Conservation (phyloP, 2,329 filamentous ascomycete genomes). For the Rutstroemia sp. region DNA sequence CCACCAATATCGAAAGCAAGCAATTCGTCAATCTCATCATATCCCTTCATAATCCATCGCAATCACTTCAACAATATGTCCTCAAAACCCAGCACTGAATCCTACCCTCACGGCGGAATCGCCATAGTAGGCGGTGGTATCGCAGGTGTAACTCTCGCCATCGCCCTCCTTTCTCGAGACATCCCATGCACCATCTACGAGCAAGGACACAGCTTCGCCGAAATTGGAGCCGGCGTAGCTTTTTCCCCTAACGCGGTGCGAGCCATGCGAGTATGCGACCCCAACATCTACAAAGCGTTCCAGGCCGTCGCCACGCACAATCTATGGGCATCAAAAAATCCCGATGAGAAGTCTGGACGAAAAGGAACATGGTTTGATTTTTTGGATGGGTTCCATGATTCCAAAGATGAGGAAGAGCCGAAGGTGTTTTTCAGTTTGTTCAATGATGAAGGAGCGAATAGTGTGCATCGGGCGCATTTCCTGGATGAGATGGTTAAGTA, state of each 20-base stretch:
- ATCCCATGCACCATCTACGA: constrained; percentile 18
- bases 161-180: constrained; percentile 11
- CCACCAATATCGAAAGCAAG: too few relatives aligned
- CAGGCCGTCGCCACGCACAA: background rate
- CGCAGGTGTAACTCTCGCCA: constrained; percentile 11
- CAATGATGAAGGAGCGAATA: background rate
- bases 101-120: background rate
- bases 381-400: background rate
- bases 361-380: constrained; percentile 17
- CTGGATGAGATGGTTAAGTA: background rate
- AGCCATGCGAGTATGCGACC: constrained; percentile 8
- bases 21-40: too few relatives aligned
- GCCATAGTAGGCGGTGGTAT: constrained; percentile 21
- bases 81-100: background rate
- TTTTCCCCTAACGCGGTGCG: constrained; percentile 12
- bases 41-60: too few relatives aligned
- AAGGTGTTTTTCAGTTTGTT: background rate
- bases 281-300: background rate
- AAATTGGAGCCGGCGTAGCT: constrained; percentile 17
- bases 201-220: constrained; percentile 8
- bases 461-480: background rate
- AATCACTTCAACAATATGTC: too few relatives aligned
- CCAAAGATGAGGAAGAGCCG: background rate
- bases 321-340: background rate
- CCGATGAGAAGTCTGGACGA: background rate